Conservation (phyloP, 2,329 filamentous ascomycete species). For the Samsoniella hepiali region DNA sequence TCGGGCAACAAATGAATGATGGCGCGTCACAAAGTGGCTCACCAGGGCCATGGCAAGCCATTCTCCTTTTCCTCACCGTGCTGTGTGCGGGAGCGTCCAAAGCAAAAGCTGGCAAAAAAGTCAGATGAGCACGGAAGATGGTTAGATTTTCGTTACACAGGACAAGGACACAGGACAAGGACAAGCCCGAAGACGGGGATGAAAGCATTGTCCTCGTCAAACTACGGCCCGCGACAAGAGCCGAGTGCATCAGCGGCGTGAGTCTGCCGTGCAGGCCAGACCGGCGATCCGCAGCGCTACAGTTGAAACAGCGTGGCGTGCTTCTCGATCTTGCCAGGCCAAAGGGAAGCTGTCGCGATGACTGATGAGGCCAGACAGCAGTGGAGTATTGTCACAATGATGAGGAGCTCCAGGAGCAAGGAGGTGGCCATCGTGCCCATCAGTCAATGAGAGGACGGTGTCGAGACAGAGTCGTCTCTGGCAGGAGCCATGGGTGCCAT, state of each 20-base stretch:
- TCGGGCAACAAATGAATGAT: slow-evolving; percentile 8
- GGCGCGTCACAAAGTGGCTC: background rate
- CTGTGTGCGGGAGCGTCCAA: background rate
- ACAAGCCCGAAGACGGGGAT: background rate
- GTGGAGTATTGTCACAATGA: slow-evolving; percentile 10
- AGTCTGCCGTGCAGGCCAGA: background rate
- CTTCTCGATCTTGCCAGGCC: slow-evolving; percentile 23
- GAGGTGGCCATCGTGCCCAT: background rate
- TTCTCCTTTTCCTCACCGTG: background rate
- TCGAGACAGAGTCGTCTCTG: slow-evolving; percentile 5
- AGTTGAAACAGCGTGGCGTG: slow-evolving; percentile 27
- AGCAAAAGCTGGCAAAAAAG: background rate
- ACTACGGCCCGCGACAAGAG: background rate
- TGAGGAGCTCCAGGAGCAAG: background rate
- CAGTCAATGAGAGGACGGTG: slow-evolving; percentile 7
- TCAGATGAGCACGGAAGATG: background rate
- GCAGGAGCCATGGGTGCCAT: slow-evolving; percentile 11
- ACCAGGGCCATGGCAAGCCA: background rate
- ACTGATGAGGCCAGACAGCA: background rate
- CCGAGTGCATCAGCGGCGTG: background rate
- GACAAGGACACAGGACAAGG: background rate
- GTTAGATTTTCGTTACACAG: background rate
- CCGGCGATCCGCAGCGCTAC: slow-evolving; percentile 21
- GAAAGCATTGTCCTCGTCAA: no score
- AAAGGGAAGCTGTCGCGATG: background rate